Percentiles rank a stretch among this genome's conserved stretches.
Conservation (phyloP, 2,329 filamentous ascomycete species). For the Penicillium nordicum region DNA sequence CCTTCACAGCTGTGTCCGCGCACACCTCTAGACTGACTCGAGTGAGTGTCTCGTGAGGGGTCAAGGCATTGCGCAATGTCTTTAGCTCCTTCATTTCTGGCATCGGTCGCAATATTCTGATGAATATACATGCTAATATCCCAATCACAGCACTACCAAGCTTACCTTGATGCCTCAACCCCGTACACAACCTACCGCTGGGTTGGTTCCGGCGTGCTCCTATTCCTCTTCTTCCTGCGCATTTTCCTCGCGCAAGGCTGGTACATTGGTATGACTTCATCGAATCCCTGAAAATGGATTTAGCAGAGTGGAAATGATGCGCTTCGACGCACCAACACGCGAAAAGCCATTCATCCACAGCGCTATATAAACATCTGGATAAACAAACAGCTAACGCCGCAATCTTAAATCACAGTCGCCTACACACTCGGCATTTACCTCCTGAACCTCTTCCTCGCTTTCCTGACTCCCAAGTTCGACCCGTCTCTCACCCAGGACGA, state of each 20-base stretch:
- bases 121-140: conserved; percentile 11
- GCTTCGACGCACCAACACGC: background rate
- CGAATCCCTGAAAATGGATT: background rate
- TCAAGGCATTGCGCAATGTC: conserved; percentile 7
- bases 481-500: conserved; percentile 92
- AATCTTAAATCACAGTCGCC: conserved; percentile 60
- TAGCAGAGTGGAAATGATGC: background rate
- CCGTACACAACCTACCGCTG: conserved; percentile 88
- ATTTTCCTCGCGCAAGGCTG: conserved; percentile 93
- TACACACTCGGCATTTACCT: conserved; percentile 99
- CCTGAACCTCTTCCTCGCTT: conserved; percentile 97
- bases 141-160: conserved; percentile 75
- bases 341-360: background rate
- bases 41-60: conserved; percentile 32
- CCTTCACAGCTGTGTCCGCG: conserved; percentile 83
- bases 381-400: conserved; percentile 7
- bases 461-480: conserved; percentile 97
- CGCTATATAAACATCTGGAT: background rate
- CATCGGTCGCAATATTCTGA: background rate
- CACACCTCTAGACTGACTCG: conserved; percentile 61
- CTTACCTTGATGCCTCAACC: conserved; percentile 88
- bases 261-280: conserved; percentile 78
- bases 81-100: background rate
- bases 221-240: conserved; percentile 79
- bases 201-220: conserved; percentile 72